Evolutionary conservation across 2,329 filamentous ascomycete genomes (phyloP), one percentile per base, ranked within the genome.

Genomic region (Talaromyces funiculosus): DNA sequence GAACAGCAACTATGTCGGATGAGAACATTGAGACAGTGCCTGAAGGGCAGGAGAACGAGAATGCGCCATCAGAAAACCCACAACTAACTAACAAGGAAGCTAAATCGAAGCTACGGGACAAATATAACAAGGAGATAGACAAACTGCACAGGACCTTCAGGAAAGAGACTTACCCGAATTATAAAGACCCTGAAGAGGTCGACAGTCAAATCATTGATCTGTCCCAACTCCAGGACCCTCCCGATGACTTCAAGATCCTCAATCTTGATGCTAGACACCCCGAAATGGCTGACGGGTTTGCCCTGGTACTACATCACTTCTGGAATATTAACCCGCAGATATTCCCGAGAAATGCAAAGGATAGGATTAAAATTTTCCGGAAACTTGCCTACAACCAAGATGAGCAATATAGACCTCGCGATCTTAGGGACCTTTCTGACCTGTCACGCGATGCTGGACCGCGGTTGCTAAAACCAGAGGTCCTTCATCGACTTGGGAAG

Each of bases 401-500:
- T 16, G 29, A 26, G 16, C 12, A 35, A 55, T 38, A 56, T 35
- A 51, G 43, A 31, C 9, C 49, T 8, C 26, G 8, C 3, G 35
- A 18, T 38, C 22, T 59, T 6, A 40, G 38, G 8, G 61, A 62
- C 2, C 29, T 62, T 16, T 40, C 29, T 37, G 20, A 55, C 26
- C 12, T 55, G 14, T 26, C n/a, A 22, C 57, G 57, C 18, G 61
- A 62, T 35, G 65, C 65, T 38, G 72, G 72, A 1, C 72, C 72
- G 57, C 67, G 72, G n/a, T 63, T 73, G 7, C 51, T 74, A 55
- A 64, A 61, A 57, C 65, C 58, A 6, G 61, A 63, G 8, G 53
- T 64, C 18, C 31, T 61, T 40, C 10, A 47, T 16, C 45, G 60
- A 5, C 54, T 62, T 12, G 43, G 16, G 6, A 57, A 59, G 43